Percentiles rank a stretch among this genome's conserved stretches.
phyloP scores from a whole-genome alignment of 208 protist species.

The Wallacemonas sp. region DNA sequence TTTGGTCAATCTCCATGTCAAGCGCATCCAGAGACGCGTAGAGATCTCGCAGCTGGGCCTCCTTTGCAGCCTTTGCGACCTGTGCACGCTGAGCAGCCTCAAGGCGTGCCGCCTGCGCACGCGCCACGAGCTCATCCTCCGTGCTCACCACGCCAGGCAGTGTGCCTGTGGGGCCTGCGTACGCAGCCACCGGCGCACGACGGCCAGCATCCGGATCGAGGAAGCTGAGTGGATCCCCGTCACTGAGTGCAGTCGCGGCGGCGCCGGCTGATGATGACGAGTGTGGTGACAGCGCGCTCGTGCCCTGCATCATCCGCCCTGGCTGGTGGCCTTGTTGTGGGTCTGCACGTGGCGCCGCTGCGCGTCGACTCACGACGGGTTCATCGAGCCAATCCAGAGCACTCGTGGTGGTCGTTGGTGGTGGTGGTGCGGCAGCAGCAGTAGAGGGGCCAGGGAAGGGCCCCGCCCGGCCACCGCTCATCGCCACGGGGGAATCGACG shows the following conservation, averaged over 20 bases:
- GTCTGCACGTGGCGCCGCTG: background rate
- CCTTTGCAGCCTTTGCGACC: conserved; percentile 6
- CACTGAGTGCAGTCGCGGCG: background rate
- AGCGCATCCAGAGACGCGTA: conserved; percentile 42
- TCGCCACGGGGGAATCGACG: background rate
- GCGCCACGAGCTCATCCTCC: conserved; percentile 4
- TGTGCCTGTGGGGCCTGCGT: background rate
- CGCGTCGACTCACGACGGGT: background rate
- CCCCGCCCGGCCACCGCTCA: background rate
- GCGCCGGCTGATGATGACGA: too few species aligned
- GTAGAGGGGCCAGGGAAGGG: background rate
- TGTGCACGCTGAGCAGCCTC: conserved; percentile 4
- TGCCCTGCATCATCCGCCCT: background rate
- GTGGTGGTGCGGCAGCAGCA: background rate
- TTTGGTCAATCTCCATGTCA: conserved; percentile 44
- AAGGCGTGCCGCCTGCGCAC: background rate
- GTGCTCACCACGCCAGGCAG: background rate
- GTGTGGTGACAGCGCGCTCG: too few species aligned
- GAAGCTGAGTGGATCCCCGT: conserved; percentile 11
- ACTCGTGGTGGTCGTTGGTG: background rate
- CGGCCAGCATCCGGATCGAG: conserved; percentile 23
- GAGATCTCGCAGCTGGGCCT: conserved; percentile 28
- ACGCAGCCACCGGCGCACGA: background rate
- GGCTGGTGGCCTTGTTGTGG: background rate
- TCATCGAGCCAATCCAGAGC: conserved; percentile 7